phyloP scores from a whole-genome alignment of 1,284 basidiomycete species.

The Irpex lacteus region DNA sequence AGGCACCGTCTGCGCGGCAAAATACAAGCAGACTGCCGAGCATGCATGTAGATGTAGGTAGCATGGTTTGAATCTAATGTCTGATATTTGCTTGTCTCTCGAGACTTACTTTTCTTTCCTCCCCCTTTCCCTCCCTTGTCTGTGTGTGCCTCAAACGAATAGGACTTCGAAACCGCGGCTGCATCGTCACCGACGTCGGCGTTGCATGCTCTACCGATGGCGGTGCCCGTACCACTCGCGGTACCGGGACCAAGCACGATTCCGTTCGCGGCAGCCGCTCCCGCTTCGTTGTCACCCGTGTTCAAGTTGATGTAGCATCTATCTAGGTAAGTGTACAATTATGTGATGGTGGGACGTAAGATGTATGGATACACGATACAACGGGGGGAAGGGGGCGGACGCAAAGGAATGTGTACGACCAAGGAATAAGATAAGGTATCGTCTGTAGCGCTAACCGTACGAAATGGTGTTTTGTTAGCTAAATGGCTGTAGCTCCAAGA shows the following conservation, averaged over 20 bases:
- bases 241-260: constrained; percentile 6
- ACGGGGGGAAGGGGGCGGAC: not conserved
- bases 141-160: constrained; percentile 8
- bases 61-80: constrained; percentile 20
- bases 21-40: constrained; percentile 81
- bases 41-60: constrained; percentile 72
- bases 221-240: constrained; percentile 15
- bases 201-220: constrained; percentile 23
- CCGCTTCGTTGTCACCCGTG: constrained; percentile 25
- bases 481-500: constrained; percentile 3
- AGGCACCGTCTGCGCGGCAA: constrained; percentile 60
- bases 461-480: constrained; percentile 3
- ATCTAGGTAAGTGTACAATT: constrained; percentile 23
- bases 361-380: constrained; percentile 20
- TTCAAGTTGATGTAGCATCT: constrained; percentile 19
- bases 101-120: constrained; percentile 3
- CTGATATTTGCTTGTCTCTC: not conserved
- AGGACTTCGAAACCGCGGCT: constrained; percentile 31
- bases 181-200: constrained; percentile 29
- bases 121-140: not conserved
- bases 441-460: constrained; percentile 14
- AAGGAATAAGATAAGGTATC: constrained; percentile 3
- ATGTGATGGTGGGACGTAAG: constrained; percentile 17
- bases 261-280: constrained; percentile 21
- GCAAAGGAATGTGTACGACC: constrained; percentile 8